phyloP scores from a whole-genome alignment of 2,329 filamentous ascomycete species.

The Penicillium sp. region DNA sequence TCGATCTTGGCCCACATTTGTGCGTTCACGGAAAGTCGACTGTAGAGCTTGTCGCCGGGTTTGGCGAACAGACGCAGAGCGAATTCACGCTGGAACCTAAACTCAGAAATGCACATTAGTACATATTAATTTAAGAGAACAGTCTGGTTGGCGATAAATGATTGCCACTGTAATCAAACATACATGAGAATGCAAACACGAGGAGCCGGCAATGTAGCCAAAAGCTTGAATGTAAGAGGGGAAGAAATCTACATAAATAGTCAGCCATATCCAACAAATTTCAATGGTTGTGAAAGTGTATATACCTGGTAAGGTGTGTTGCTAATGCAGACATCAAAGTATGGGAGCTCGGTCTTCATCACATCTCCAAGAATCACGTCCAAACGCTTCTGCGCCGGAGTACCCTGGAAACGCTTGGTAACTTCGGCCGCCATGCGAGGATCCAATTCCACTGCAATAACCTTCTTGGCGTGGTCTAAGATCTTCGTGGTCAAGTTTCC shows the following conservation, averaged over 20 bases:
- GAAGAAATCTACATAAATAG: constrained; percentile 69
- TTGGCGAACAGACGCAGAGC: constrained; percentile 85
- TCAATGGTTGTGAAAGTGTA: no score
- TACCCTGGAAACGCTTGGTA: constrained; percentile 89
- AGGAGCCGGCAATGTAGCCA: constrained; percentile 78
- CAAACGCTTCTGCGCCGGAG: constrained; percentile 76
- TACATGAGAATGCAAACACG: constrained; percentile 83
- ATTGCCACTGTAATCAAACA: constrained; percentile 1
- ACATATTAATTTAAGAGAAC: neutral
- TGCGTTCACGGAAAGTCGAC: constrained; percentile 84
- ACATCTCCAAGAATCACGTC: constrained; percentile 90
- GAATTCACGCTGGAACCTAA: constrained; percentile 75
- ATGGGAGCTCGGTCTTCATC: constrained; percentile 80
- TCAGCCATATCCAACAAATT: neutral
- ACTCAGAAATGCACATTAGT: constrained; percentile 3
- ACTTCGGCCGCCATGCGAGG: constrained; percentile 95
- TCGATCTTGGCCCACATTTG: constrained; percentile 82
- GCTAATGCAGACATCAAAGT: constrained; percentile 81
- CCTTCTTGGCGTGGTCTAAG: constrained; percentile 79
- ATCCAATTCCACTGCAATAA: constrained; percentile 87
- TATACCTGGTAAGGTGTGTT: constrained; percentile 70
- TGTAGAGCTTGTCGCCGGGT: constrained; percentile 86
- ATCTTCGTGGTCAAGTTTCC: constrained; percentile 89
- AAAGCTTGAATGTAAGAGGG: constrained; percentile 86
- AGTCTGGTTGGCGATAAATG: neutral